Percentiles rank a stretch among this genome's conserved stretches.
Conservation (phyloP, 2,329 filamentous ascomycete species). For the Microsporum canis region DNA sequence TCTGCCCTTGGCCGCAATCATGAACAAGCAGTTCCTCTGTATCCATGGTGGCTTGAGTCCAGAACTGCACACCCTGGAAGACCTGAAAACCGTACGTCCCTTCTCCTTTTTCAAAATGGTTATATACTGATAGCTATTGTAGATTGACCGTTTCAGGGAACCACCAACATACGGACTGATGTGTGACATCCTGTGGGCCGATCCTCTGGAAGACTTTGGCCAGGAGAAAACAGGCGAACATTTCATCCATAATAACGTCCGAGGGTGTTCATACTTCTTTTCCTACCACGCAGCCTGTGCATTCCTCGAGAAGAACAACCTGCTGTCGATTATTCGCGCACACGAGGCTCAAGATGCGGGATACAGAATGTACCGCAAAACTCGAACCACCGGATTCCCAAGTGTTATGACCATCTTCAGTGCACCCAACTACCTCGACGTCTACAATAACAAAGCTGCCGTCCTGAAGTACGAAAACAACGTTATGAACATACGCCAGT, state of each 20-base stretch:
- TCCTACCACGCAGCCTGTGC: conserved; percentile 94
- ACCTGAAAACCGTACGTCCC: conserved; percentile 66
- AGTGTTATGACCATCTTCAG: conserved; percentile 99
- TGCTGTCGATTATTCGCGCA: conserved; percentile 90
- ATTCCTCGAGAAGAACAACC: conserved; percentile 97
- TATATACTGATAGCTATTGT: conserved; percentile 9
- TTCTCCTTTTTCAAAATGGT: not conserved
- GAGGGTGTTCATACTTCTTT: conserved; percentile 98
- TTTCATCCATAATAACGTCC: conserved; percentile 95
- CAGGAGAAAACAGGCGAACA: conserved; percentile 98
- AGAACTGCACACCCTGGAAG: conserved; percentile 89
- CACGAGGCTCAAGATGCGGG: conserved; percentile 98
- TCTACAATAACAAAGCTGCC: conserved; percentile 99
- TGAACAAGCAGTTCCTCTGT: conserved; percentile 99
- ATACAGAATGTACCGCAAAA: conserved; percentile 99
- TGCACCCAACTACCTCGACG: conserved; percentile 94
- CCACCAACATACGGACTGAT: conserved; percentile 95
- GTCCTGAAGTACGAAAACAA: conserved; percentile 99
- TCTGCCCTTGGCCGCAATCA: conserved; percentile 84
- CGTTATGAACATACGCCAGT: conserved; percentile 99
- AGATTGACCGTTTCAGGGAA: conserved; percentile 97
- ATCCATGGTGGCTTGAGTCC: conserved; percentile 95
- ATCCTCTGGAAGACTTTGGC: conserved; percentile 94
- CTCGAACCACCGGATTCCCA: conserved; percentile 91
- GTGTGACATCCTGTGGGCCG: conserved; percentile 99